phyloP scores from a whole-genome alignment of 345 rosid genomes.

The Hibiscus mutabilis region DNA sequence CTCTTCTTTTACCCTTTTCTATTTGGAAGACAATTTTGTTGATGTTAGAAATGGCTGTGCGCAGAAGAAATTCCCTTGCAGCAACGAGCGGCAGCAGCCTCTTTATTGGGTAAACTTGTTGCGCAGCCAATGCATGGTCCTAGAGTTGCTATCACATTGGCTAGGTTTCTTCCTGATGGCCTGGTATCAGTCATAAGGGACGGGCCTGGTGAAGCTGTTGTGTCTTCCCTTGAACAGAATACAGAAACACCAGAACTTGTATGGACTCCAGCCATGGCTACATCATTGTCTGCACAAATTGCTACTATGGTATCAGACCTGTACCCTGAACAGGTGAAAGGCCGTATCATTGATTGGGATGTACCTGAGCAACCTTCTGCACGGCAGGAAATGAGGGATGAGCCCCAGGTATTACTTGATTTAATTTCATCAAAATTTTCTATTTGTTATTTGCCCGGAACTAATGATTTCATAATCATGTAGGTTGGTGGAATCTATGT shows the following conservation, averaged over 20 bases:
- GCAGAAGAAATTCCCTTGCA: slow-evolving; percentile 94
- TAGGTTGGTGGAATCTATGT: slow-evolving; percentile 98
- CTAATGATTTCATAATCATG: slow-evolving; percentile 23
- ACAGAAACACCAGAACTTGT: slow-evolving; percentile 99
- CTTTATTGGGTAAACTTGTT: slow-evolving; percentile 92
- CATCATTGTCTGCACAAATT: slow-evolving; percentile 93
- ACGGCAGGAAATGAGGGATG: slow-evolving; percentile 85
- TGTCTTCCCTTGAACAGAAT: slow-evolving; percentile 81
- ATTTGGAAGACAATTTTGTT: slow-evolving; percentile 15
- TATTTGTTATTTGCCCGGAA: neutral
- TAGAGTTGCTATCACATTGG: slow-evolving; percentile 94
- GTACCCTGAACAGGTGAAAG: slow-evolving; percentile 88
- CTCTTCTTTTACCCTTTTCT: slow-evolving; percentile 9
- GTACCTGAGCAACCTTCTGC: slow-evolving; percentile 93
- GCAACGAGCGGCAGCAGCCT: slow-evolving; percentile 99
- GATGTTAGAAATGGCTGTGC: slow-evolving; percentile 22
- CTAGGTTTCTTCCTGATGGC: slow-evolving; percentile 97
- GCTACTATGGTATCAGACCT: slow-evolving; percentile 93
- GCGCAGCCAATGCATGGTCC: slow-evolving; percentile 99
- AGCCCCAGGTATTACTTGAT: slow-evolving; percentile 66
- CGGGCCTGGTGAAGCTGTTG: slow-evolving; percentile 98
- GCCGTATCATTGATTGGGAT: slow-evolving; percentile 90
- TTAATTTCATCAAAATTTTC: neutral
- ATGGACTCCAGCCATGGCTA: slow-evolving; percentile 99
- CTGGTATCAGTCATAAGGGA: slow-evolving; percentile 88